Percentiles rank a stretch among this genome's conserved stretches.
phyloP scores from a whole-genome alignment of 164 flowering plant genomes.

The Tetracentron sinense region DNA sequence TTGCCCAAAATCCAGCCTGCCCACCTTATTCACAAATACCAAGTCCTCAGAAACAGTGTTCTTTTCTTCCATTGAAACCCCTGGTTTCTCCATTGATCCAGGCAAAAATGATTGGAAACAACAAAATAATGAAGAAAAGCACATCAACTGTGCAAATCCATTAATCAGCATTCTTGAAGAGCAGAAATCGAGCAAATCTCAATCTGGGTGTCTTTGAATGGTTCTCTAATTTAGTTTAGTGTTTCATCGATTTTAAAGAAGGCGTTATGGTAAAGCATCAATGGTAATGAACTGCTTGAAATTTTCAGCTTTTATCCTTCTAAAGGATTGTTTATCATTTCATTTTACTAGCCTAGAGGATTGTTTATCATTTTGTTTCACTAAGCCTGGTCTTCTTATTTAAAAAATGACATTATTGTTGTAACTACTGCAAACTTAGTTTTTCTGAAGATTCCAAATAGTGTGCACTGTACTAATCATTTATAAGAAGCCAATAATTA shows the following conservation, averaged over 20 bases:
- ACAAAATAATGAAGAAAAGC: constrained; percentile 56
- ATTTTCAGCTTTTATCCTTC: no score
- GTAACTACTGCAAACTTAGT: background rate
- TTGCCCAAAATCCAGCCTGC: constrained; percentile 66
- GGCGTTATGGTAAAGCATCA: background rate
- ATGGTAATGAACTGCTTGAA: no score
- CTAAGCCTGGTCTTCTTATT: background rate
- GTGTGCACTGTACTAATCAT: no score
- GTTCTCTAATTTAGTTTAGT: background rate
- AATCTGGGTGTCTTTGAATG: constrained; percentile 66
- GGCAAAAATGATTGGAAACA: constrained; percentile 74
- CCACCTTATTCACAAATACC: constrained; percentile 41
- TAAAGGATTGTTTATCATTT: no score
- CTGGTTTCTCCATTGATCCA: constrained; percentile 52
- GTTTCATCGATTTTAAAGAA: background rate
- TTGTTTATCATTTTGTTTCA: no score
- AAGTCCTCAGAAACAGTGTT: constrained; percentile 28
- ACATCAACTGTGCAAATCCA: constrained; percentile 69
- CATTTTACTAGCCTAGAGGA: no score
- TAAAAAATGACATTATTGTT: background rate
- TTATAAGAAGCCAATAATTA: no score
- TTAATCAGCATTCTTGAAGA: constrained; percentile 69
- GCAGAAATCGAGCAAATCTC: constrained; percentile 62
- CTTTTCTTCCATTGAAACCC: constrained; percentile 10
- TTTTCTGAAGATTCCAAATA: background rate